Evolutionary conservation across 345 rosid species (phyloP).

Genomic region (Noccaea caerulescens): DNA sequence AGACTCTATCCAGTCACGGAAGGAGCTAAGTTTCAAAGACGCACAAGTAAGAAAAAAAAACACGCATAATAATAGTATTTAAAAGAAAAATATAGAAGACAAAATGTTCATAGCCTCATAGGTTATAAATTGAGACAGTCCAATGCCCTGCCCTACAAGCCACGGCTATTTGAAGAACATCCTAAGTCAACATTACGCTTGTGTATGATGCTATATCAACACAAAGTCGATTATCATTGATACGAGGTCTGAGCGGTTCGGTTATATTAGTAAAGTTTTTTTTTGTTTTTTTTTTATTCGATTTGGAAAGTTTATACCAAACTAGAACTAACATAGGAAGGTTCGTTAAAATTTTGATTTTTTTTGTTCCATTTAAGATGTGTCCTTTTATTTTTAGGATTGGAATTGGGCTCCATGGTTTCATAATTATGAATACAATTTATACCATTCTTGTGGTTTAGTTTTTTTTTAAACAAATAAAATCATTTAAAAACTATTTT

Average conservation of each 20-base stretch:
- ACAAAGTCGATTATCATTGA: no score
- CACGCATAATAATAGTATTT: neutral
- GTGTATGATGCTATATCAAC: no score
- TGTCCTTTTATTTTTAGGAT: no score
- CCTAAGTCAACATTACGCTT: neutral
- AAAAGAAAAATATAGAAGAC: neutral
- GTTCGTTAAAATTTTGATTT: no score
- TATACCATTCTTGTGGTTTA: no score
- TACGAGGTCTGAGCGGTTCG: no score
- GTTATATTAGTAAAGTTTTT: neutral
- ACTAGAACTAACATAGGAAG: neutral
- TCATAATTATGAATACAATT: no score
- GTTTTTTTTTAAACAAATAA: no score
- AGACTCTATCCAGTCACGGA: neutral
- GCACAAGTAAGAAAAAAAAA: neutral
- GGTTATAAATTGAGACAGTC: neutral
- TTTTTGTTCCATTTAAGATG: no score
- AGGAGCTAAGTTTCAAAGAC: neutral
- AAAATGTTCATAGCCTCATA: neutral
- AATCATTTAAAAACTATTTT: no score
- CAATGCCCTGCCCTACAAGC: constrained; percentile 30
- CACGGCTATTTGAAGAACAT: constrained; percentile 18
- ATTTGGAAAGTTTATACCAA: neutral
- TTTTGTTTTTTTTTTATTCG: neutral
- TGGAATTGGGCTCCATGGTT: no score